Evolutionary conservation across 1,139 yeast genomes (phyloP).

Genomic region (Suhomyces chickasaworum): DNA sequence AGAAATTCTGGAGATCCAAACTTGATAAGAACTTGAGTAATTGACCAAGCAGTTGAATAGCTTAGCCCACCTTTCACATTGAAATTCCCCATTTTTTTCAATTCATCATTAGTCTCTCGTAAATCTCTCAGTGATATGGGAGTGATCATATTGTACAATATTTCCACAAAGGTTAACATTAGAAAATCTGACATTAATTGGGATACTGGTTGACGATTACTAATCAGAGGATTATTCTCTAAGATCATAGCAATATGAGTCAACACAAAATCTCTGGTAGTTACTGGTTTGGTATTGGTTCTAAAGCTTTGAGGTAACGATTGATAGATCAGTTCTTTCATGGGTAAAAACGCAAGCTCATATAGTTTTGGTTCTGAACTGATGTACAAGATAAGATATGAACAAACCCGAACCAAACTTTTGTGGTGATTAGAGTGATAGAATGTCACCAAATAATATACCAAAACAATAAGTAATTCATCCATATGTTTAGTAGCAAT

Average conservation of each 20-base stretch:
- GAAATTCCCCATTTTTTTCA: slow-evolving; percentile 32
- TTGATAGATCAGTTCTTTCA: slow-evolving; percentile 42
- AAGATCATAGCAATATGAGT: slow-evolving; percentile 51
- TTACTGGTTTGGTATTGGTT: slow-evolving; percentile 37
- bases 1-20: slow-evolving; percentile 47
- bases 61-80: slow-evolving; percentile 54
- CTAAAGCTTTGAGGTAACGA: slow-evolving; percentile 52
- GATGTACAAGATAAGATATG: slow-evolving; percentile 62
- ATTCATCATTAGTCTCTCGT: slow-evolving; percentile 26
- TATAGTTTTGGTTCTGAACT: slow-evolving; percentile 51
- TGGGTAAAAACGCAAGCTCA: slow-evolving; percentile 43
- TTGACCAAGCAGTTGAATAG: slow-evolving; percentile 57
- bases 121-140: slow-evolving; percentile 30
- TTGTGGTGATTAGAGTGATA: slow-evolving; percentile 31
- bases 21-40: slow-evolving; percentile 55
- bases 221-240: slow-evolving; percentile 14
- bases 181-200: slow-evolving; percentile 22
- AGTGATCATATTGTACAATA: slow-evolving; percentile 61
- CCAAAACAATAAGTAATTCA: slow-evolving; percentile 55
- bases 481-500: slow-evolving; percentile 52
- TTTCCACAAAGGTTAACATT: slow-evolving; percentile 54
- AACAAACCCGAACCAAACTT: slow-evolving; percentile 58
- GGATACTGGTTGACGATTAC: background rate
- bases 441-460: slow-evolving; percentile 60
- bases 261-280: slow-evolving; percentile 64